Conservation (phyloP, 2,329 filamentous ascomycete genomes). For the Cladosporium austrohemisphaericum region DNA sequence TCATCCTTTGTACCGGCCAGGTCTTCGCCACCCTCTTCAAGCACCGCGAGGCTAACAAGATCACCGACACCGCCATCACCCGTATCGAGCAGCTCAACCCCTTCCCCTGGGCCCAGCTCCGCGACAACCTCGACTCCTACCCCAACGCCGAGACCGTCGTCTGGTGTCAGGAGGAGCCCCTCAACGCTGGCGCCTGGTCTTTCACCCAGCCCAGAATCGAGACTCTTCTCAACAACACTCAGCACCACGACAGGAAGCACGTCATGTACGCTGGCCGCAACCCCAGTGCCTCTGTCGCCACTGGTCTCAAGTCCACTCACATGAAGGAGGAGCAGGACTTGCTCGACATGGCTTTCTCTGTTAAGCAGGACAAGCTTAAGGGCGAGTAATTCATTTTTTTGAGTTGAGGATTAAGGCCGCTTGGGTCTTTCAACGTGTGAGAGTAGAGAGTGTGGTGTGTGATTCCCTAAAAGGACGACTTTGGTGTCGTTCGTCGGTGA, state of each 20-base stretch:
- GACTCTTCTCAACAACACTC: slow-evolving; percentile 87
- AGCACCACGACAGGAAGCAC: slow-evolving; percentile 89
- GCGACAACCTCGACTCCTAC: slow-evolving; percentile 95
- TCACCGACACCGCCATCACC: slow-evolving; percentile 89
- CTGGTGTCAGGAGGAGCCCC: slow-evolving; percentile 94
- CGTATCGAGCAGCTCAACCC: slow-evolving; percentile 97
- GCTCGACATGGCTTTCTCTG: slow-evolving; percentile 60
- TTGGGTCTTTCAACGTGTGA: too few relatives aligned
- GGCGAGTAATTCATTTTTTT: slow-evolving; percentile 48
- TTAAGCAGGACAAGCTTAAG: slow-evolving; percentile 64
- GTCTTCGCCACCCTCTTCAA: slow-evolving; percentile 89
- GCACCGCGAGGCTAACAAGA: slow-evolving; percentile 78
- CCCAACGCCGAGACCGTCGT: slow-evolving; percentile 97
- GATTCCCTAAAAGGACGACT: slow-evolving; percentile 7
- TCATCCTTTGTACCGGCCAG: slow-evolving; percentile 91
- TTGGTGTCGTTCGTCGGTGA: background rate
- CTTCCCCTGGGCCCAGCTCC: slow-evolving; percentile 96
- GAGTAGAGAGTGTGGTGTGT: slow-evolving; percentile 1
- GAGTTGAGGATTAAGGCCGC: too few relatives aligned
- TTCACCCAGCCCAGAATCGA: slow-evolving; percentile 97
- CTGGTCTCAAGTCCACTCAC: slow-evolving; percentile 83
- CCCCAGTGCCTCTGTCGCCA: slow-evolving; percentile 90
- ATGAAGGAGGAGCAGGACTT: slow-evolving; percentile 90
- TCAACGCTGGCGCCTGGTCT: slow-evolving; percentile 95
- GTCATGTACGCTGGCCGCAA: slow-evolving; percentile 95